phyloP scores from a whole-genome alignment of 441 rosid genomes.

The Pelargonium fulgidum region DNA sequence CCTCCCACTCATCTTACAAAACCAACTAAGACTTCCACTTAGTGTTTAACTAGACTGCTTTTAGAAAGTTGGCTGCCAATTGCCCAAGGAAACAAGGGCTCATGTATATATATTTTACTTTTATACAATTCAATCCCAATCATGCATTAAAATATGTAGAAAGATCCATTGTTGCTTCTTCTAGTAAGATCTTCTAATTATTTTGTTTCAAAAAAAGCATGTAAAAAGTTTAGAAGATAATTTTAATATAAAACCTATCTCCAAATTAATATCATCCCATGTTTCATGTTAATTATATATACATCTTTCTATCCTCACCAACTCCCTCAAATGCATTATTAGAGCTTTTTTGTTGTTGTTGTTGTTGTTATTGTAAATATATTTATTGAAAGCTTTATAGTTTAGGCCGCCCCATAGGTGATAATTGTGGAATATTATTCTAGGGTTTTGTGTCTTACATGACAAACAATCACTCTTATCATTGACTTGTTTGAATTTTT shows the following conservation, averaged over 20 bases:
- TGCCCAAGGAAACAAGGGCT: slow-evolving; percentile 21
- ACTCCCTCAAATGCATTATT: slow-evolving; percentile 14
- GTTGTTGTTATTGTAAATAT: too few relatives aligned
- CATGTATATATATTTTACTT: slow-evolving; percentile 7
- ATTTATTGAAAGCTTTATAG: neutral
- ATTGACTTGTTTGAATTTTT: neutral
- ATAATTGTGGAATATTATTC: neutral
- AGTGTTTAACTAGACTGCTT: slow-evolving; percentile 23
- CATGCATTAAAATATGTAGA: neutral
- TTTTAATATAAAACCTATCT: slow-evolving; percentile 7
- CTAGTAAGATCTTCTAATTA: slow-evolving; percentile 14
- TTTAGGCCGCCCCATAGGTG: neutral
- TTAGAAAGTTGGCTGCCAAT: slow-evolving; percentile 25
- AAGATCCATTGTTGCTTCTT: slow-evolving; percentile 27
- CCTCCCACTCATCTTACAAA: slow-evolving; percentile 13
- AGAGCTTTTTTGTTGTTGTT: too few relatives aligned
- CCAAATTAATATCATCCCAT: neutral
- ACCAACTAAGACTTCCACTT: slow-evolving; percentile 44
- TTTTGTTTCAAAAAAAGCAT: neutral
- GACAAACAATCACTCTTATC: neutral
- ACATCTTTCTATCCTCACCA: slow-evolving; percentile 25
- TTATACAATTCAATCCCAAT: slow-evolving; percentile 13
- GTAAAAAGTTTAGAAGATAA: slow-evolving; percentile 2
- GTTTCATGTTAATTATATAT: neutral
- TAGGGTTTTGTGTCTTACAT: neutral